Evolutionary conservation across 331 rosid species (phyloP), one percentile per base, ranked within the genome.

Genomic region (Telfairia occidentalis): DNA sequence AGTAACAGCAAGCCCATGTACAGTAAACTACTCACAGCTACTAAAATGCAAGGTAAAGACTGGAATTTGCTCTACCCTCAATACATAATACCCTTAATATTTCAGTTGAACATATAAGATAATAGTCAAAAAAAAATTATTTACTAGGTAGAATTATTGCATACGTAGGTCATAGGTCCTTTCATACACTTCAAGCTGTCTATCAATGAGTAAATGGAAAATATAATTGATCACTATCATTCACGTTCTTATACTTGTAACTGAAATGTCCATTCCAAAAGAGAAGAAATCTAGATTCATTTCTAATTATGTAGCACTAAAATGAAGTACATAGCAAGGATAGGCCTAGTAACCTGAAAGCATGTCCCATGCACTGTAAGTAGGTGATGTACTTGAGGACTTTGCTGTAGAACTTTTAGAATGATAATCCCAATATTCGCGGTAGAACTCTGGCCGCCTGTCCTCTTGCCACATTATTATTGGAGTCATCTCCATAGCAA

Each of bases 401-500:
- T 71, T 84, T 76, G 85, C 83, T 50, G 98, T 84, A 81, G 88
- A 82, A 60, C 34, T 86, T 83, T 83, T 86, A 38, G 86, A 82
- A 63, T 81, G 77, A 48, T 85, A 87, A 78, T 76, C 85, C 97
- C 97, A 95, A 72, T 86, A 88, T 69, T 90, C 87, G 61, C 78
- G 79, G 54, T 81, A 92, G 71, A 72, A 76, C 34, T 92, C 99
- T 35, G 96, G 99, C 66, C 79, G 82, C 26, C 28, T 73, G n/a
- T 80, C 99, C 53, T 73, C 77, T 76, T 84, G 88, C 99, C 99
- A 95, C 87, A 92, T 88, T 55, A 91, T 85, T 78, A 92, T 82
- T 21, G 97, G 97, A 76, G 96, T 86, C 89, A 95, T 86, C 84
- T 95, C 99, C 96, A 86, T 85, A 49, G 99, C 96, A 69, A 95